Evolutionary conservation across 345 rosid species (phyloP).

Genomic region (Brassica juncea): DNA sequence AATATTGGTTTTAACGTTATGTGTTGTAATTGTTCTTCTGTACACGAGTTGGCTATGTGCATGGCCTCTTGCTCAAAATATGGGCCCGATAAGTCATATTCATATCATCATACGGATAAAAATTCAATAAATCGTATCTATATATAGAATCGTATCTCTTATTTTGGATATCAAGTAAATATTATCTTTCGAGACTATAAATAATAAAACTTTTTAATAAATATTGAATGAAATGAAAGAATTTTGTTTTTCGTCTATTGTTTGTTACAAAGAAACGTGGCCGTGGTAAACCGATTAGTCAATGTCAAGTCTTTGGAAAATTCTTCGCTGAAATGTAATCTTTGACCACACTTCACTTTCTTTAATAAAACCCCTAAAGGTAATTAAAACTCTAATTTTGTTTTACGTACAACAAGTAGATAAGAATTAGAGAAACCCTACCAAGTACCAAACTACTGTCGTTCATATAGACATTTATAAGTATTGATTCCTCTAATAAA

Average conservation of each 20-base stretch:
- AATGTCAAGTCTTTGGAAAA: constrained; percentile 29
- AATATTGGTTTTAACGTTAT: constrained; percentile 18
- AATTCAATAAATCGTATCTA: constrained; percentile 24
- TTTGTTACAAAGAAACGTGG: constrained; percentile 30
- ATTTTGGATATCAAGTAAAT: constrained; percentile 23
- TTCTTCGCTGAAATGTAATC: constrained; percentile 5
- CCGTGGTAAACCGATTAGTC: constrained; percentile 18
- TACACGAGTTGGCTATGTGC: constrained; percentile 20
- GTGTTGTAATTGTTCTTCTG: constrained; percentile 26
- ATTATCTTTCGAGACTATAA: constrained; percentile 25
- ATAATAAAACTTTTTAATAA: too few species aligned
- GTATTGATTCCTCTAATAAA: constrained; percentile 10
- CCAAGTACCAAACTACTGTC: constrained; percentile 10
- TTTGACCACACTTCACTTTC: constrained; percentile 25
- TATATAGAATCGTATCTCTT: constrained; percentile 35
- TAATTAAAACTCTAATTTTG: neutral
- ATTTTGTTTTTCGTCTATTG: neutral
- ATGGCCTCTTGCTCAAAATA: constrained; percentile 22
- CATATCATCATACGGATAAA: constrained; percentile 27
- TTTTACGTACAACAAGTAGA: constrained; percentile 13
- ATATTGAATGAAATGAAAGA: neutral
- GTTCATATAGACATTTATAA: constrained; percentile 9
- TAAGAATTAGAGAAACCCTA: constrained; percentile 22
- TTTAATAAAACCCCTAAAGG: constrained; percentile 3
- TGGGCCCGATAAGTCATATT: constrained; percentile 37